Percentiles rank a stretch among this genome's conserved stretches.
phyloP scores from a whole-genome alignment of 2,329 filamentous ascomycete species.

The Aspergillus novofumigatus region DNA sequence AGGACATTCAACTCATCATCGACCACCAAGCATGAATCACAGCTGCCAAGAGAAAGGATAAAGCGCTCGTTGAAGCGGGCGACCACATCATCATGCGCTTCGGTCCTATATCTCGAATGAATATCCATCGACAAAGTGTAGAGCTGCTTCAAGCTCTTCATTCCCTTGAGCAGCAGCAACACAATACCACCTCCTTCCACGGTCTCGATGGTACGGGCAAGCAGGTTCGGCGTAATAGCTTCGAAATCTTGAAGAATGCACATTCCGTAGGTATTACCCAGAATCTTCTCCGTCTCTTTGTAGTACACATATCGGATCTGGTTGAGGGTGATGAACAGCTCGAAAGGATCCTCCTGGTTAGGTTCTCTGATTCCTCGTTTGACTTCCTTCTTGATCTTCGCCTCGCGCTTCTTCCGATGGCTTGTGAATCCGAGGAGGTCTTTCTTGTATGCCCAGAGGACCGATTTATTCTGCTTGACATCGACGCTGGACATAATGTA shows the following conservation, averaged over 20 bases:
- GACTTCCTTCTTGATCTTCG: conserved; percentile 97
- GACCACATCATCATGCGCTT: conserved; percentile 91
- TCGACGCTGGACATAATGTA: conserved; percentile 88
- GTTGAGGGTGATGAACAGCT: conserved; percentile 92
- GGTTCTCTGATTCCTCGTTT: conserved; percentile 89
- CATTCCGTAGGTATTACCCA: conserved; percentile 98
- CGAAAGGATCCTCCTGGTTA: conserved; percentile 91
- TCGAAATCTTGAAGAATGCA: conserved; percentile 98
- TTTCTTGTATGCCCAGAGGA: conserved; percentile 98
- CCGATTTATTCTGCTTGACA: conserved; percentile 91
- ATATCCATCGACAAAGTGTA: conserved; percentile 98
- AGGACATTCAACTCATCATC: conserved; percentile 97
- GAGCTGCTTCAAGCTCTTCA: conserved; percentile 94
- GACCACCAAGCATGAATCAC: conserved; percentile 88
- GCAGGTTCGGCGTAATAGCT: conserved; percentile 91
- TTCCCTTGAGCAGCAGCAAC: conserved; percentile 85
- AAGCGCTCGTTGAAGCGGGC: conserved; percentile 98
- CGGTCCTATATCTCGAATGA: conserved; percentile 91
- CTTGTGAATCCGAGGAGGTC: conserved; percentile 92
- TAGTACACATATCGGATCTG: conserved; percentile 99
- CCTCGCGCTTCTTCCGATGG: conserved; percentile 96
- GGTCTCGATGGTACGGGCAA: conserved; percentile 93
- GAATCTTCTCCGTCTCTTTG: conserved; percentile 98
- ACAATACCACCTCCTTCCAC: conserved; percentile 95
- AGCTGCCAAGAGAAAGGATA: conserved; percentile 90